Evolutionary conservation across 2,329 filamentous ascomycete genomes (phyloP), one percentile per base, ranked within the genome.

Genomic region (Chalaropsis ovoidea): DNA sequence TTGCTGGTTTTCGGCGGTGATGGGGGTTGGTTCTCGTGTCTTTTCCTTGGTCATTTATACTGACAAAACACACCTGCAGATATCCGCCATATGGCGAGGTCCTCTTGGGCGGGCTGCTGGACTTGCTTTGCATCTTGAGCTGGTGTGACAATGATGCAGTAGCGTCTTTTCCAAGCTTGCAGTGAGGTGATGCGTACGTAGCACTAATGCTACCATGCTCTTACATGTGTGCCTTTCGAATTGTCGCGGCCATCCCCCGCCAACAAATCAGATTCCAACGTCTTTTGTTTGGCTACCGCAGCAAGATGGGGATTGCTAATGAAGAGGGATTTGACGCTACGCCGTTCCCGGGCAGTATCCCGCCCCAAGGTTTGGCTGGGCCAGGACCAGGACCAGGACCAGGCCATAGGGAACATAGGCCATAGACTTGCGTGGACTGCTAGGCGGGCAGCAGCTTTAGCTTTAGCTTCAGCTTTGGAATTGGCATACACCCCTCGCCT

Each of bases 291-390:
- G 42, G 11, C 52, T 17, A 56, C 52, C 24, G 15, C 22, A 56
- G 22, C 52, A 13, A 43, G 42, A 43, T 3, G 42, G 42, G 11
- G 13, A 8, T n/a, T 43, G 42, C 11, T 15, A 15, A 43, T 13
- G 42, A 43, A 43, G 31, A 27, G 19, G 52, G 52, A 56, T 56
- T 35, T 31, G 22, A 31, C 22, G 52, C 52, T 56, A 56, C 22
- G 52, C 52, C 22, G 17, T 56, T 56, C 27, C 52, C 22, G 52
- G 52, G 11, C 24, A 56, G 22, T 35, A 56, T 56, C 52, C 52
- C 52, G 52, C 24, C 52, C 24, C 7, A 56, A 27, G 6, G 8
- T 7, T 17, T 27, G 22, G 7, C 15, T 27, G 22, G 15, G 1
- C 52, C 27, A 27, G 52, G 2, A 6, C 11, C 13, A 35, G 3